Evolutionary conservation across 2,329 filamentous ascomycete genomes (phyloP).

Genomic region (Cladosporium halotolerans): DNA sequence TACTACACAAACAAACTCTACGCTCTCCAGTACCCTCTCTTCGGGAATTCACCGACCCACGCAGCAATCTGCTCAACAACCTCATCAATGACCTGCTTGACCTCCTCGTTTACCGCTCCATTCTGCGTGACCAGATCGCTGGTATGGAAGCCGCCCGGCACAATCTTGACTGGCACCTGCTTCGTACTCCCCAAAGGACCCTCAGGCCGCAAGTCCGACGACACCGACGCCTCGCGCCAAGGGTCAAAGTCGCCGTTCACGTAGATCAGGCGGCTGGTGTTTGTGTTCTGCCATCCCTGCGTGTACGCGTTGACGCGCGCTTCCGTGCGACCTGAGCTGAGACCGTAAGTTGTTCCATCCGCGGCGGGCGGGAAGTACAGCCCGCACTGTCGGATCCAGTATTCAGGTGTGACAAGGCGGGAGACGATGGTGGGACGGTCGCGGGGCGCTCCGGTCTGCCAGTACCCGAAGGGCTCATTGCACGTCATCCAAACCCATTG

Average conservation of each 20-base stretch:
- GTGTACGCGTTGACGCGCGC: conserved; percentile 48
- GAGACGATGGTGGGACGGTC: conserved; percentile 45
- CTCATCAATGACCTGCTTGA: conserved; percentile 45
- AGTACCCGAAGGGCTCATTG: conserved; percentile 57
- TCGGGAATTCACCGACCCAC: conserved; percentile 48
- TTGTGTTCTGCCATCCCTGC: conserved; percentile 48
- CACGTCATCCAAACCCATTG: conserved; percentile 58
- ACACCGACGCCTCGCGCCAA: conserved; percentile 51
- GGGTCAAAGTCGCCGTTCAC: conserved; percentile 56
- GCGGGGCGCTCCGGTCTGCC: conserved; percentile 49
- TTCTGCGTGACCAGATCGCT: conserved; percentile 47
- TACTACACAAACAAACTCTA: background rate
- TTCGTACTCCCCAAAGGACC: conserved; percentile 46
- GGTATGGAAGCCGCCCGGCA: conserved; percentile 51
- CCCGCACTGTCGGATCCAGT: conserved; percentile 51
- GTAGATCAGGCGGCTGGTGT: conserved; percentile 50
- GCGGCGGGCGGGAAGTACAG: conserved; percentile 48
- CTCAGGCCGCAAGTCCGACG: conserved; percentile 47
- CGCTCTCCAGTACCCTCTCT: conserved; percentile 16
- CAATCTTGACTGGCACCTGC: conserved; percentile 47
- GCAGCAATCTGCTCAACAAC: conserved; percentile 45
- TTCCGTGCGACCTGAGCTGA: conserved; percentile 43
- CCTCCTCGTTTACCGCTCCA: conserved; percentile 41
- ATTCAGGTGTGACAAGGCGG: conserved; percentile 44
- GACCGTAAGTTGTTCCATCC: conserved; percentile 45